Base-by-base conservation (phyloP, 345 rosid genomes). In the Heritiera fomes region DNA sequence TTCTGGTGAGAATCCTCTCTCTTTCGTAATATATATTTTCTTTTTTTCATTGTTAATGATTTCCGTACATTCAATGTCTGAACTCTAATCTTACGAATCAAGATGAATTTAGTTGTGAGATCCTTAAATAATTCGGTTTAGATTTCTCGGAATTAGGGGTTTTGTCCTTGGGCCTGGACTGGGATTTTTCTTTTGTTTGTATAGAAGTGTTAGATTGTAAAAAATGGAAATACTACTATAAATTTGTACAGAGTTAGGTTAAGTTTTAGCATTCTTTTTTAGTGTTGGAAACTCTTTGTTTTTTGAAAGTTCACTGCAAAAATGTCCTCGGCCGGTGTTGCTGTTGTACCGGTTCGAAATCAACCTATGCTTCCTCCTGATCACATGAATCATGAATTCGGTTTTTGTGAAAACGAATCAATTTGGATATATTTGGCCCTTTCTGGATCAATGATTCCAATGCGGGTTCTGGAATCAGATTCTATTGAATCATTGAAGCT, bases 401-500 rank as follows among this genome's bases (percentile, higher is more conserved):
- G 73, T 63, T 79, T 75, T 0, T 40, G 75, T 41, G 67, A 64
- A 2, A 86, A 83, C 47, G 94, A 92, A 12, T 86, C 88, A 59
- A 92, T 92, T 2, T 59, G 86, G 75, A 50, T 92, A 12, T 87
- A 84, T 50, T 60, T 92, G 2, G 53, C 81, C 1, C 73, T 86
- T 18, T 32, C 90, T 20, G 88, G 90, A 9, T 80, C 86, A 0
- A 73, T 59, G 59, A 82, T 87, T 0, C 93, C 97, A 0, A 75
- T 91, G 89, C 88, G 84, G 11, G 89, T 92, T 38, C 79, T 87
- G 63, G 91, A 78, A 80, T 85, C 91, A 1, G 97, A 92, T 23
- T 80, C 97, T 0, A 91, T 91, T 12, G 89, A 87, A 60, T 87
- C 97, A 8, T 93, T 92, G 67, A 92, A 92, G 86, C 80, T 91